Evolutionary conservation across 306 rosid species (phyloP).

Genomic region (Medicago ruthenica): DNA sequence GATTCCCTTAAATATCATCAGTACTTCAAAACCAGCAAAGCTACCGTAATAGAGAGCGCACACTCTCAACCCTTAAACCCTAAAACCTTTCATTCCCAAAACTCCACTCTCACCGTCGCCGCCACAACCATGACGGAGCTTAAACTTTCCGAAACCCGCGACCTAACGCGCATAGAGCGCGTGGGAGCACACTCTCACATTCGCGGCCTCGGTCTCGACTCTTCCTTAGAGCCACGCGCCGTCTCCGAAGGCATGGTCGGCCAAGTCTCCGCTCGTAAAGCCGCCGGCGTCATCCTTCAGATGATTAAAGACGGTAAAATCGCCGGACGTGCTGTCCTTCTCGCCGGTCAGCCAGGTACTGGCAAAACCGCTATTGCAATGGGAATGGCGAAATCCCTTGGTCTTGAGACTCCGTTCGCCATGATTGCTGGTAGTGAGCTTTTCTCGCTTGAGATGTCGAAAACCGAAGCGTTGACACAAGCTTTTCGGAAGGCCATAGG

Average conservation of each 20-base stretch:
- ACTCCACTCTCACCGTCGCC: neutral
- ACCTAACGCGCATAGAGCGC: conserved; percentile 95
- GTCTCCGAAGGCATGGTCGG: conserved; percentile 99
- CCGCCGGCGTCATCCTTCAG: conserved; percentile 91
- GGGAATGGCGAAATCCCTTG: conserved; percentile 99
- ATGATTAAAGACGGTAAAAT: conserved; percentile 93
- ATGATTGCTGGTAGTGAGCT: conserved; percentile 97
- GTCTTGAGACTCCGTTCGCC: conserved; percentile 93
- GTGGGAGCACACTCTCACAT: conserved; percentile 99
- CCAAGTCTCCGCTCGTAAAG: conserved; percentile 84
- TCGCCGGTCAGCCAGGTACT: conserved; percentile 95
- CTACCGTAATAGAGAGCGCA: neutral
- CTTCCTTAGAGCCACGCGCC: conserved; percentile 78
- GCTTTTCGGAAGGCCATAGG: conserved; percentile 93
- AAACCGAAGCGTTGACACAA: conserved; percentile 89
- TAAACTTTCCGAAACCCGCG: conserved; percentile 87
- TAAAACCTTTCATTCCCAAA: neutral
- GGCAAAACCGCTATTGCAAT: conserved; percentile 99
- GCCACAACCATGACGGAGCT: conserved; percentile 61
- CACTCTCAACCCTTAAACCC: conserved; percentile 28
- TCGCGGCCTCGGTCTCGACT: conserved; percentile 94
- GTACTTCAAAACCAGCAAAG: neutral
- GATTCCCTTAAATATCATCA: no score
- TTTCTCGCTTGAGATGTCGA: conserved; percentile 93
- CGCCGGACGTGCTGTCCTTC: conserved; percentile 87